These are phyloP conservation scores for Aspergillus affinis DNA, from an alignment of 495 filamentous ascomycete species.

Conservation along the genomic window DNA sequence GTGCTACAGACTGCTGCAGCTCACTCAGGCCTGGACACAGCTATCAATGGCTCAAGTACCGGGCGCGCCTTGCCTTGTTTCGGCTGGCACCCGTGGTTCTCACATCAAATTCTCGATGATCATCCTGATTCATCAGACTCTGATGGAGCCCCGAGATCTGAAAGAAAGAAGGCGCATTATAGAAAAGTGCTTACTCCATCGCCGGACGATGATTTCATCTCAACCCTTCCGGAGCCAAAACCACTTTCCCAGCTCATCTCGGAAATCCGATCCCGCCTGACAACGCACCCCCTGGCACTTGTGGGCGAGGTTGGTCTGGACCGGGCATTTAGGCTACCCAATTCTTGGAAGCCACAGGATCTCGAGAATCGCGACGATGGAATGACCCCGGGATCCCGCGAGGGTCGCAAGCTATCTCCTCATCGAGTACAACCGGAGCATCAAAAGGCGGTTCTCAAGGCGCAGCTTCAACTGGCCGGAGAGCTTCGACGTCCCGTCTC, in stretches of 20 bases:
- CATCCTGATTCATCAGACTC: slow-evolving; percentile 25
- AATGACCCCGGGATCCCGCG: slow-evolving; percentile 79
- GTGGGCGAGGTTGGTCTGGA: slow-evolving; percentile 91
- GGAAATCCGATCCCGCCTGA: slow-evolving; percentile 63
- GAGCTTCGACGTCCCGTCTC: slow-evolving; percentile 78
- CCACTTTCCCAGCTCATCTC: slow-evolving; percentile 65
- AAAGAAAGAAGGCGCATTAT: slow-evolving; percentile 69
- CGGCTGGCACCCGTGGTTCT: slow-evolving; percentile 99
- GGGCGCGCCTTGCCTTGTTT: slow-evolving; percentile 71
- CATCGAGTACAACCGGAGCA: slow-evolving; percentile 77
- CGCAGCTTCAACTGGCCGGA: slow-evolving; percentile 84
- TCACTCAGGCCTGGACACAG: slow-evolving; percentile 30
- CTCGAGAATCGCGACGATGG: slow-evolving; percentile 49
- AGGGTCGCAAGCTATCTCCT: slow-evolving; percentile 71
- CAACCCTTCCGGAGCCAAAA: slow-evolving; percentile 66
- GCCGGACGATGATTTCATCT: slow-evolving; percentile 60
- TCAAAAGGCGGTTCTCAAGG: slow-evolving; percentile 70
- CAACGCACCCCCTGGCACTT: slow-evolving; percentile 64
- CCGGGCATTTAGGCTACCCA: slow-evolving; percentile 78
- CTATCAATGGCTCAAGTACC: slow-evolving; percentile 23
- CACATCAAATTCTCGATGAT: slow-evolving; percentile 79
- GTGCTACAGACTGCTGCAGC: slow-evolving; percentile 65
- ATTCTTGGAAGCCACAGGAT: slow-evolving; percentile 54
- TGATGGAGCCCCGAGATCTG: slow-evolving; percentile 2
- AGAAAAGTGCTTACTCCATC: slow-evolving; percentile 59